A percentile compares a stretch with the other conserved stretches of the same genome.
Conservation (phyloP, 495 filamentous ascomycete genomes). For the Apiosordaria backusii region DNA sequence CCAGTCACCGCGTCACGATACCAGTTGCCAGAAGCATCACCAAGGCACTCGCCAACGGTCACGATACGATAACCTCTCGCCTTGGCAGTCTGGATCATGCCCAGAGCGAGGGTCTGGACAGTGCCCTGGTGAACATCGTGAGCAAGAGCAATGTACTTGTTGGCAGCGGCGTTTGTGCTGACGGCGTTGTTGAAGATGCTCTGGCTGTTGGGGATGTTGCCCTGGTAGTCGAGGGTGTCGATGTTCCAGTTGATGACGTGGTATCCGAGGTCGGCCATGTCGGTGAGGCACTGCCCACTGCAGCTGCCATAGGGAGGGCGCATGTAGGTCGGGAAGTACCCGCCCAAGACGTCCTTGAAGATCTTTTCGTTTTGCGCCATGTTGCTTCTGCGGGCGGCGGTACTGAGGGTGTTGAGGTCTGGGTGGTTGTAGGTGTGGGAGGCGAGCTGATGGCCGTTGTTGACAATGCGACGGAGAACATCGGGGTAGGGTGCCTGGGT, state of each 20-base stretch:
- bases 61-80: conserved; percentile 47
- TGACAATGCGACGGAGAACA: conserved; percentile 49
- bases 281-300: conserved; percentile 41
- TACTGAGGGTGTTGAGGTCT: conserved; percentile 53
- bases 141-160: conserved; percentile 40
- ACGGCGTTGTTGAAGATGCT: conserved; percentile 40
- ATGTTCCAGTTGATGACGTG: conserved; percentile 62
- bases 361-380: conserved; percentile 66
- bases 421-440: conserved; percentile 70
- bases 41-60: conserved; percentile 39
- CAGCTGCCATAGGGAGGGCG: conserved; percentile 67
- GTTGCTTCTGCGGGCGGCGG: conserved; percentile 48
- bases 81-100: conserved; percentile 53
- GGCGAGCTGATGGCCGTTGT: conserved; percentile 63
- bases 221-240: conserved; percentile 63
- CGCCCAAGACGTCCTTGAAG: conserved; percentile 59
- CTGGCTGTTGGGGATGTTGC: conserved; percentile 52
- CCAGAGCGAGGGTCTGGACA: conserved; percentile 57
- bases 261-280: conserved; percentile 57
- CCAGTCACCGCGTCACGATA: conserved; percentile 32
- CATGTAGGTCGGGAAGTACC: conserved; percentile 68
- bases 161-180: conserved; percentile 29
- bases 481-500: conserved; percentile 12
- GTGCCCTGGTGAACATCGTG: conserved; percentile 67
- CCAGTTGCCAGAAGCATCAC: conserved; percentile 40